Evolutionary conservation across 768 basidiomycete genomes (phyloP).

Genomic region (Pulveroboletus sp.): DNA sequence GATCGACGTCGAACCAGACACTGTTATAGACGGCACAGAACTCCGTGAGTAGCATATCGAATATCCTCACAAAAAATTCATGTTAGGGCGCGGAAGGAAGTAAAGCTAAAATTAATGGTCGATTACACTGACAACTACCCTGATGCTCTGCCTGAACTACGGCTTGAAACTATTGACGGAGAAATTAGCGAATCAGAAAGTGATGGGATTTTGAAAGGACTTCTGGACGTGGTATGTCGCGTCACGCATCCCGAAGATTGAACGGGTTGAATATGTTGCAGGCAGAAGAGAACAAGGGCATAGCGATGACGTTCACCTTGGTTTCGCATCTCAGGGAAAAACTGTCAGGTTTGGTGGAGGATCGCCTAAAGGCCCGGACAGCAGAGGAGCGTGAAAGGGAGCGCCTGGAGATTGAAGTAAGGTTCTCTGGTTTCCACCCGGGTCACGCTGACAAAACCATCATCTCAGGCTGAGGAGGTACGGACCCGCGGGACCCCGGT

Average conservation of each 20-base stretch:
- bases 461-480: conserved; percentile 73
- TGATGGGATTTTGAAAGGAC: conserved; percentile 49
- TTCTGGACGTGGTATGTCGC: conserved; percentile 51
- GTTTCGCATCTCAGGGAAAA: conserved; percentile 81
- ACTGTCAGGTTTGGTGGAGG: conserved; percentile 58
- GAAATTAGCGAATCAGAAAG: conserved; percentile 59
- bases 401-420: conserved; percentile 70
- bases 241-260: conserved; percentile 5
- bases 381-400: conserved; percentile 71
- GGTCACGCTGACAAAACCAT: conserved; percentile 4
- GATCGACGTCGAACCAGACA: conserved; percentile 88
- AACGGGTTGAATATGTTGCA: conserved; percentile 25
- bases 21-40: conserved; percentile 56
- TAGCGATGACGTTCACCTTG: conserved; percentile 98
- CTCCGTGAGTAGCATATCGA: conserved; percentile 38
- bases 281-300: conserved; percentile 85
- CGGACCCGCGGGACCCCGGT: conserved; percentile 91
- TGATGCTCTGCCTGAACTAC: conserved; percentile 71
- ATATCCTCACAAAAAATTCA: conserved; percentile 9
- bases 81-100: conserved; percentile 42
- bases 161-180: conserved; percentile 59
- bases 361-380: conserved; percentile 51
- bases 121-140: conserved; percentile 83
- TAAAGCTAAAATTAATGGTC: conserved; percentile 68
- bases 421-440: conserved; percentile 6